Conservation (phyloP, 1,284 basidiomycete species). For the Ustilago tritici region DNA sequence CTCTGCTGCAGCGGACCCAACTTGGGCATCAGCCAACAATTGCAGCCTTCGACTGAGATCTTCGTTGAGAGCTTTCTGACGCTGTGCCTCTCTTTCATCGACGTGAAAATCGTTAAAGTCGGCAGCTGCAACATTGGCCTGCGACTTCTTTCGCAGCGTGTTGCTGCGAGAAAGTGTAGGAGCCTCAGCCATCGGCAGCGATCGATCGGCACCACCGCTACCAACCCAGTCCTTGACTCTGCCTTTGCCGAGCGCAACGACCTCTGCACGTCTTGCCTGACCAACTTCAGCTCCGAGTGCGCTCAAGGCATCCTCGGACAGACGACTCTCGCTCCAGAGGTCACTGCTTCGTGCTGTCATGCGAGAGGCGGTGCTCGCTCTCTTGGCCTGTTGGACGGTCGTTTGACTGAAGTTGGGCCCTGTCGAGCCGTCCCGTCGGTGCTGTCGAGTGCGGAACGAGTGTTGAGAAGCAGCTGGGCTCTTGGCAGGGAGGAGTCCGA, state of each 20-base stretch:
- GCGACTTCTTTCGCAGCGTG: slow-evolving; percentile 31
- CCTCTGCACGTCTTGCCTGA: slow-evolving; percentile 45
- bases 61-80: slow-evolving; percentile 31
- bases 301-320: slow-evolving; percentile 46
- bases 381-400: slow-evolving; percentile 23
- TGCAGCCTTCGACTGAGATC: slow-evolving; percentile 23
- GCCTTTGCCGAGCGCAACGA: slow-evolving; percentile 49
- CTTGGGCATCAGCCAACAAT: slow-evolving; percentile 27
- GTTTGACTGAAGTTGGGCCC: slow-evolving; percentile 21
- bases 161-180: slow-evolving; percentile 44
- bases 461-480: slow-evolving; percentile 28
- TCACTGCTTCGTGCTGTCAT: slow-evolving; percentile 42
- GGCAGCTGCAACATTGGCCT: neutral
- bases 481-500: slow-evolving; percentile 30
- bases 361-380: slow-evolving; percentile 39
- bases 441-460: slow-evolving; percentile 22
- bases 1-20: neutral
- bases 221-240: slow-evolving; percentile 52
- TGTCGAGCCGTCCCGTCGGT: slow-evolving; percentile 25
- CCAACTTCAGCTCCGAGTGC: slow-evolving; percentile 53
- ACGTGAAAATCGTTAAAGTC: neutral
- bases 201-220: slow-evolving; percentile 16
- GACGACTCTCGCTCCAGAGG: slow-evolving; percentile 39
- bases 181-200: slow-evolving; percentile 24
- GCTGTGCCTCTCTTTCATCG: slow-evolving; percentile 18